Base-by-base conservation (phyloP, 805 yeast genomes). In the Candida hispaniensis region DNA sequence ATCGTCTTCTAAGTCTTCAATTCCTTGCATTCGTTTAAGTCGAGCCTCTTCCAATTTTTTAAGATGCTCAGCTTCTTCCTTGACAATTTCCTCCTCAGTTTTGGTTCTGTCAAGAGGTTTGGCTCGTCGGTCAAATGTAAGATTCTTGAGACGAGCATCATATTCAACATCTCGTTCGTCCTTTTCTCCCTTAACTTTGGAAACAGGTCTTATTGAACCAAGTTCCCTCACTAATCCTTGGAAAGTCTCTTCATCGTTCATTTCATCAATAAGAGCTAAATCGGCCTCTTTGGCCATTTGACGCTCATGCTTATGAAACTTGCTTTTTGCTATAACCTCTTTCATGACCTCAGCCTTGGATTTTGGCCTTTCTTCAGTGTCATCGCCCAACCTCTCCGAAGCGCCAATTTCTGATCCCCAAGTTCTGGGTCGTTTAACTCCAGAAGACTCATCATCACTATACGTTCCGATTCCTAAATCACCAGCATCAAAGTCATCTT, bases 401-500 rank as follows among this genome's bases (percentile, higher is more conserved):
- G 36, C 27, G 4, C 28, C 36, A 27, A 32, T 32, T 21, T 28
- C 30, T 16, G 29, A 27, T 12, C 35, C 23, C 18, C 19, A 21
- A 36, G 14, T 20, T 18, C 29, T 25, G 43, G 15, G 25, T 41
- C 13, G 33, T 22, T 18, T 17, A 17, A 26, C 34, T 1, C 27
- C 42, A 2, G 28, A 35, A 14, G 35, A 52, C 9, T 54, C 61
- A 18, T 46, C 56, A 14, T 58, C 62, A 20, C 57, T 65, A 7
- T 56, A 63, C 12, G 54, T 60, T 5, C 47, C 52, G 7, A 53
- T 39, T 5, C 63, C 61, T 22, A 61, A 48, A 42, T 61, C 73
- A 17, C 64, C 73, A 19, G 62, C 71, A 18, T 63, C 64, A 35
- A 67, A 67, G 41, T 66, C 75, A 41, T 71, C 79, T n/a, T 63